Percentiles rank a stretch among this genome's conserved stretches.
Evolutionary conservation across 352 stramenopile species (phyloP).

Genomic region (Blastocystis sp.): DNA sequence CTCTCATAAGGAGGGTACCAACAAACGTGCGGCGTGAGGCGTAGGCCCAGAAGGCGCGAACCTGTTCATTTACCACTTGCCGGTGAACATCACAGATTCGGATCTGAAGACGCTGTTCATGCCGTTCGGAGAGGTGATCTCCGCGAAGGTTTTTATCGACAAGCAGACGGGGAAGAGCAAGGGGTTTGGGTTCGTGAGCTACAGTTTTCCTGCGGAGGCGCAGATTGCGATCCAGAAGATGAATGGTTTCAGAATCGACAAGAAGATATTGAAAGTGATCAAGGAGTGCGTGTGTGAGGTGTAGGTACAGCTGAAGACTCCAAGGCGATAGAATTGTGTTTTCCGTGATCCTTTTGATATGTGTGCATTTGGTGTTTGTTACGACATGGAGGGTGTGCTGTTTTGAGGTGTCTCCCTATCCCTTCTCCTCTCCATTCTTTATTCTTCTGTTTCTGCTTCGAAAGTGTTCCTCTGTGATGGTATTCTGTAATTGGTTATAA

Average conservation of each 20-base stretch:
- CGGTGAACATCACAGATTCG: conserved; percentile 91
- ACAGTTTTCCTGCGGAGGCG: conserved; percentile 86
- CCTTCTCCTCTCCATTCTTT: too few relatives aligned
- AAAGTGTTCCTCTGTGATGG: too few relatives aligned
- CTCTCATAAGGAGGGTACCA: conserved; percentile 72
- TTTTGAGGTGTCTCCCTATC: too few relatives aligned
- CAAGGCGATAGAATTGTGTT: not conserved
- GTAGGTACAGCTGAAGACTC: conserved; percentile 86
- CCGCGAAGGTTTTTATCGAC: conserved; percentile 85
- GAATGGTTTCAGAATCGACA: conserved; percentile 97
- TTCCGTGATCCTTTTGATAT: not conserved
- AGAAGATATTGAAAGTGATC: conserved; percentile 85
- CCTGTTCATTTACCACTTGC: conserved; percentile 96
- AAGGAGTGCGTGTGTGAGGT: not conserved
- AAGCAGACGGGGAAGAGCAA: conserved; percentile 94
- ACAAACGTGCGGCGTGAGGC: not conserved
- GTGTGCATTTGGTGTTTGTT: too few relatives aligned
- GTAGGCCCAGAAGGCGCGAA: conserved; percentile 84
- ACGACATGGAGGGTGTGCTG: too few relatives aligned
- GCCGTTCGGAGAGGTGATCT: conserved; percentile 92
- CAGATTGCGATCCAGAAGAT: conserved; percentile 92
- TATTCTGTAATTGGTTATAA: too few relatives aligned
- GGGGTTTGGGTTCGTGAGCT: conserved; percentile 93
- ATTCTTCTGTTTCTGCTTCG: too few relatives aligned
- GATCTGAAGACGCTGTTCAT: conserved; percentile 92